phyloP scores from a whole-genome alignment of 2,329 filamentous ascomycete species.

The Fusarium metavorans region DNA sequence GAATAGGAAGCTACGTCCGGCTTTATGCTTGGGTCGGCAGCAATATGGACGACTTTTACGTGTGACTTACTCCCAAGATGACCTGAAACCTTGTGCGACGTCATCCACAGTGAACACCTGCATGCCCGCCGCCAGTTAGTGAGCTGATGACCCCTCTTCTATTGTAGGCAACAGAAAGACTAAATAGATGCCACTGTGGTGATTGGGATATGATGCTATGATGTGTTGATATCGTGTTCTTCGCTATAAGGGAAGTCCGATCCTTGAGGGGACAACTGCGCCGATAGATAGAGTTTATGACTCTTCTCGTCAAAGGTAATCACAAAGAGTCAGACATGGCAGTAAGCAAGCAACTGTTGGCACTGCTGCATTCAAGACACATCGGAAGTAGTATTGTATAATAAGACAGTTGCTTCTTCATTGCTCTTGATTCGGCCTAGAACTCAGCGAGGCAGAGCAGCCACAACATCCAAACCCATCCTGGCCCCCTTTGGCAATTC shows the following conservation, averaged over 20 bases:
- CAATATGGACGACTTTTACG: neutral
- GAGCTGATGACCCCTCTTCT: neutral
- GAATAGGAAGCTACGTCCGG: neutral
- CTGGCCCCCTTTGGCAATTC: neutral
- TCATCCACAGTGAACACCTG: neutral
- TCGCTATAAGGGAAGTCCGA: neutral
- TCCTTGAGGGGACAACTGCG: neutral
- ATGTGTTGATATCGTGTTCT: neutral
- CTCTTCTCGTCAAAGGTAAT: neutral
- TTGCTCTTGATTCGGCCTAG: neutral
- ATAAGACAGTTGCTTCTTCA: neutral
- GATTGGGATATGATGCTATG: neutral
- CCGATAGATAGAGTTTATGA: neutral
- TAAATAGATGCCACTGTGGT: neutral
- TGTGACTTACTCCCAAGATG: neutral
- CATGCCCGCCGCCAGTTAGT: neutral
- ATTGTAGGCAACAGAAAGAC: neutral
- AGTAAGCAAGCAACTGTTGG: neutral
- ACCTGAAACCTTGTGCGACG: neutral
- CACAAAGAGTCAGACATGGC: neutral
- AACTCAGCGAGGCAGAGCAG: neutral
- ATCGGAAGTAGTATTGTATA: neutral
- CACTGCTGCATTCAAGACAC: neutral
- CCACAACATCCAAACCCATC: neutral
- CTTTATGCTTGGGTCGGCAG: neutral